These are phyloP conservation scores for Teratosphaeria gauchensis DNA, from an alignment of 2,329 filamentous ascomycete genomes.

Conservation along the genomic window DNA sequence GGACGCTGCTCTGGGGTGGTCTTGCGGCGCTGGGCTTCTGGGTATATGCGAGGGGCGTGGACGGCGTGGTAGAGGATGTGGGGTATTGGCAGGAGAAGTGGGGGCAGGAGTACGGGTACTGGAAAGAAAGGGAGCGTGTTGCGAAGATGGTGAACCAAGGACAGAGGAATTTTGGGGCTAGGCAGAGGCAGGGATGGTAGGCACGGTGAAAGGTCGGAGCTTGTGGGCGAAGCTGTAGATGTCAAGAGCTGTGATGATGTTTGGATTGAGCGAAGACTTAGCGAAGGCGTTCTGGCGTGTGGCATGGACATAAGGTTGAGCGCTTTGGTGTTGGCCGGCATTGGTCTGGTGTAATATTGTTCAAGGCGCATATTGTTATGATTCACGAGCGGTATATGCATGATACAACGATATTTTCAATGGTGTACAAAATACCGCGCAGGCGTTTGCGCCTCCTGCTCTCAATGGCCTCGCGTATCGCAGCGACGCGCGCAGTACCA, in stretches of 20 bases:
- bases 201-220: background rate
- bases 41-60: conserved; percentile 53
- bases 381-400: background rate
- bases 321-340: background rate
- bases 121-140: conserved; percentile 23
- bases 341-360: background rate
- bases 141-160: conserved; percentile 14
- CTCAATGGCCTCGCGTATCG: too few relatives aligned
- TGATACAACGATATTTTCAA: background rate
- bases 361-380: background rate
- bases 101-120: conserved; percentile 30
- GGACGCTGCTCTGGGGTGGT: conserved; percentile 54
- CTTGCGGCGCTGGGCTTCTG: conserved; percentile 47
- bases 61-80: conserved; percentile 54
- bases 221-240: background rate
- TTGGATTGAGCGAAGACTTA: background rate
- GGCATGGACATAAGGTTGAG: background rate
- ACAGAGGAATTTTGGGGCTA: background rate
- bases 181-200: background rate
- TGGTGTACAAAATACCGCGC: too few relatives aligned
- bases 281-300: background rate
- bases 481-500: too few relatives aligned
- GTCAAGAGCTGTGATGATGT: background rate
- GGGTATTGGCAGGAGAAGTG: conserved; percentile 29
- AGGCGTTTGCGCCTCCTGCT: too few relatives aligned